A percentile compares a stretch with the other conserved stretches of the same genome.
Evolutionary conservation across 129 eudicot genomes (phyloP).

Genomic region (Tagetes patula): DNA sequence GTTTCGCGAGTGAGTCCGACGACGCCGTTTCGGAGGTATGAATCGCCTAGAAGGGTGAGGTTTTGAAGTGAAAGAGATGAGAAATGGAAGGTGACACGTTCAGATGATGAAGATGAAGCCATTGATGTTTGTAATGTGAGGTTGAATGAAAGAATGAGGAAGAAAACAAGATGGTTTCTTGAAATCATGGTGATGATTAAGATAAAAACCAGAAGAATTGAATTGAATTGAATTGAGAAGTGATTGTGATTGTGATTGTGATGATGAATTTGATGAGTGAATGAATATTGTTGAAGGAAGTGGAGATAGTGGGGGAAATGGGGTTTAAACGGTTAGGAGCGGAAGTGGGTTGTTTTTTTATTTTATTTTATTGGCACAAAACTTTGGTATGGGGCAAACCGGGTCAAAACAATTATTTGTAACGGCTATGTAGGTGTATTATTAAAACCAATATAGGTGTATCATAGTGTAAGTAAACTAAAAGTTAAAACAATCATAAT

Average conservation of each 20-base stretch:
- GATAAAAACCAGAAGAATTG: not conserved
- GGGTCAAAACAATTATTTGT: slow-evolving; percentile 5
- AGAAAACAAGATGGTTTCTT: slow-evolving; percentile 53
- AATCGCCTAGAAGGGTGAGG: slow-evolving; percentile 84
- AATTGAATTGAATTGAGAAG: not conserved
- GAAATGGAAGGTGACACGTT: slow-evolving; percentile 50
- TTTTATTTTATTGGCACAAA: not conserved
- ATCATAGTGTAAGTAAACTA: not conserved
- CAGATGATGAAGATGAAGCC: slow-evolving; percentile 39
- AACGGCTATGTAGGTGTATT: slow-evolving; percentile 23
- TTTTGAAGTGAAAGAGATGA: slow-evolving; percentile 60
- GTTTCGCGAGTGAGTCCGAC: slow-evolving; percentile 39
- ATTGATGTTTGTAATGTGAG: slow-evolving; percentile 14
- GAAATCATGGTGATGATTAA: slow-evolving; percentile 35
- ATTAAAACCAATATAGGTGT: not conserved
- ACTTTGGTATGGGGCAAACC: not conserved
- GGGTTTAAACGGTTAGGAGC: slow-evolving; percentile 36
- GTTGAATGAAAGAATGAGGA: slow-evolving; percentile 31
- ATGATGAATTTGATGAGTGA: not conserved
- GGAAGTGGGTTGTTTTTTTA: slow-evolving; percentile 10
- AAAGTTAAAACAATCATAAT: not conserved
- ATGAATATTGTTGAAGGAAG: not conserved
- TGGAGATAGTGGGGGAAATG: slow-evolving; percentile 18
- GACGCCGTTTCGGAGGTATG: slow-evolving; percentile 77
- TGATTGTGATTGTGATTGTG: not conserved